Evolutionary conservation across 2,329 filamentous ascomycete species (phyloP), one percentile per base, ranked within the genome.

Genomic region (Elsinoe perseae): DNA sequence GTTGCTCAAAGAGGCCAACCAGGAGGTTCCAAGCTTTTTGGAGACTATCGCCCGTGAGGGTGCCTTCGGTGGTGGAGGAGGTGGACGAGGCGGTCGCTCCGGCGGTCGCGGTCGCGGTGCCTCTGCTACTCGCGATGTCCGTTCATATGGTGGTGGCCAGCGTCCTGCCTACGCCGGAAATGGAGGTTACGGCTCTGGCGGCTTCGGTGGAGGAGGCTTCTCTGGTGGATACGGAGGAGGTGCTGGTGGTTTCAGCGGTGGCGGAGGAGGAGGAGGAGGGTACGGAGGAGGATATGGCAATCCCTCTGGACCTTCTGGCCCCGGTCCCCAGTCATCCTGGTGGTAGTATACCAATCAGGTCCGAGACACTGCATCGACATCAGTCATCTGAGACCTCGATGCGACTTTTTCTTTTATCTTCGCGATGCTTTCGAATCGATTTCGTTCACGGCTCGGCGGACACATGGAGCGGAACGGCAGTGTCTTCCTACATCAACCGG

Each of bases 1-100:
- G n/a, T 84, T 98, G 25, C 82, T 98, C 64, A 97, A 97, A 80
- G 93, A 98, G 74, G 93, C 93, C 64, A 95, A 98, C 78, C 93
- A 98, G 74, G 93, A 98, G 69, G 83, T 97, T 61, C 93, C 93
- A 28, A 71, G 80, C 48, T 98, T 97, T 83, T 81, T 98, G 59
- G 93, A 98, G 81, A 95, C 87, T 69, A 95, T 98, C 74, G 92
- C 93, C 66, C 90, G 93, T 61, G 93, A 98, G 76, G 87, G 89
- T 62, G 87, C 87, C 61, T 80, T 82, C 65, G 95, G 83, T 64
- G 88, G 89, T 57, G 86, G 89, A 54, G 80, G 86, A 48, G 73
- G 82, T 54, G 75, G 85, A 56, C 73, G 84, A 56, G 78, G 85
- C 58, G 73, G 76, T 48, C 77, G 84, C 59, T 78, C 82, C 62